Percentiles rank a stretch among this genome's conserved stretches.
Conservation (phyloP, 2,329 filamentous ascomycete species). For the Aureobasidium leucospermi region DNA sequence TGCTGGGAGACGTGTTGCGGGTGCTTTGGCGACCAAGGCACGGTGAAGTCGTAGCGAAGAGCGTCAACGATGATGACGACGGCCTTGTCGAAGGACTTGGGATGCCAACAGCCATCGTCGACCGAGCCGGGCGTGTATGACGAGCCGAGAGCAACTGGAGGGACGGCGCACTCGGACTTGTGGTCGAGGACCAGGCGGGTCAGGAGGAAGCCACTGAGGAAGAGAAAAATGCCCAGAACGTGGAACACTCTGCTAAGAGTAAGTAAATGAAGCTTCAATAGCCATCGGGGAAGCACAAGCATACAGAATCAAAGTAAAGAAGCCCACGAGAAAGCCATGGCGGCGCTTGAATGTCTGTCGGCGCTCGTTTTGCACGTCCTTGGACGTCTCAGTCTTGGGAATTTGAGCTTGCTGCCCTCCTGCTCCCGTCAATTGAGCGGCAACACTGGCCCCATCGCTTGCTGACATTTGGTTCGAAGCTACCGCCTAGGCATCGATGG, state of each 20-base stretch:
- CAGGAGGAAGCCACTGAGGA: slow-evolving; percentile 89
- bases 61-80: slow-evolving; percentile 89
- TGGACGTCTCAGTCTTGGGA: slow-evolving; percentile 15
- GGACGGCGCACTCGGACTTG: slow-evolving; percentile 66
- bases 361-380: slow-evolving; percentile 32
- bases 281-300: not conserved
- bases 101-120: slow-evolving; percentile 83
- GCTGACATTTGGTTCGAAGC: slow-evolving; percentile 8
- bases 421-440: slow-evolving; percentile 8
- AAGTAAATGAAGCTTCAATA: not conserved
- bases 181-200: slow-evolving; percentile 76
- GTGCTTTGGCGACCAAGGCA: slow-evolving; percentile 55
- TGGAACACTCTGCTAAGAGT: slow-evolving; percentile 56
- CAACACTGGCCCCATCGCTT: not conserved
- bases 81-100: slow-evolving; percentile 85
- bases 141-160: slow-evolving; percentile 49
- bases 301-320: slow-evolving; percentile 62
- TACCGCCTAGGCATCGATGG: slow-evolving; percentile 11
- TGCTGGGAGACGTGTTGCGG: slow-evolving; percentile 46
- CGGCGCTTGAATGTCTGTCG: slow-evolving; percentile 46
- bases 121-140: slow-evolving; percentile 33
- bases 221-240: slow-evolving; percentile 75
- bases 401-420: slow-evolving; percentile 5
- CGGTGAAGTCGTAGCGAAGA: slow-evolving; percentile 90
- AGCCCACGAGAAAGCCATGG: slow-evolving; percentile 49